A percentile compares a stretch with the other conserved stretches of the same genome.
Conservation (phyloP, 2,329 filamentous ascomycete species). For the Calycina herbarum region DNA sequence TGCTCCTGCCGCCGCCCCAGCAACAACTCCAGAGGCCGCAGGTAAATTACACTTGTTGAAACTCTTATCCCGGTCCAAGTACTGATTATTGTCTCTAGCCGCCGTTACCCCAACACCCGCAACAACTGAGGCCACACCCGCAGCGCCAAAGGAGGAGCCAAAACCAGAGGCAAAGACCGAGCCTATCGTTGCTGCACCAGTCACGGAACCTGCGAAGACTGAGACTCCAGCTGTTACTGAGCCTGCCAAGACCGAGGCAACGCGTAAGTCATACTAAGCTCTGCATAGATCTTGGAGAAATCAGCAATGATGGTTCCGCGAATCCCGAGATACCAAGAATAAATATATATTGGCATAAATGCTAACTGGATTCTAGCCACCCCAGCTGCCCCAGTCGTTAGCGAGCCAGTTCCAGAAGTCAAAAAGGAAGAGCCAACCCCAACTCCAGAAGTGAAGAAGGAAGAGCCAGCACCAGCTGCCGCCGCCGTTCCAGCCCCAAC, state of each 20-base stretch:
- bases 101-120: background rate
- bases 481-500: conserved; percentile 17
- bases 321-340: background rate
- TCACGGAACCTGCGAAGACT: conserved; percentile 2
- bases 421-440: conserved; percentile 15
- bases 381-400: conserved; percentile 20
- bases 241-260: conserved; percentile 24
- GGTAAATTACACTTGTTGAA: conserved; percentile 6
- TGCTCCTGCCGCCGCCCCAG: conserved; percentile 19
- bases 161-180: conserved; percentile 19
- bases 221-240: conserved; percentile 21
- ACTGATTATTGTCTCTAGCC: background rate
- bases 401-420: conserved; percentile 8
- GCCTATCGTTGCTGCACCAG: conserved; percentile 11
- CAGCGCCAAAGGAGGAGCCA: conserved; percentile 24
- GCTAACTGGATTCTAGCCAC: conserved; percentile 12
- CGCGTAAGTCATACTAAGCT: conserved; percentile 11
- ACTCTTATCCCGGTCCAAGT: background rate
- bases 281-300: background rate
- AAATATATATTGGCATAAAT: background rate
- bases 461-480: conserved; percentile 17
- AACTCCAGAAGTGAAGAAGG: conserved; percentile 22
- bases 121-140: conserved; percentile 11
- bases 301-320: background rate
- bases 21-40: background rate